Evolutionary conservation across 2,329 filamentous ascomycete species (phyloP).

Genomic region (Penicillium sp.): DNA sequence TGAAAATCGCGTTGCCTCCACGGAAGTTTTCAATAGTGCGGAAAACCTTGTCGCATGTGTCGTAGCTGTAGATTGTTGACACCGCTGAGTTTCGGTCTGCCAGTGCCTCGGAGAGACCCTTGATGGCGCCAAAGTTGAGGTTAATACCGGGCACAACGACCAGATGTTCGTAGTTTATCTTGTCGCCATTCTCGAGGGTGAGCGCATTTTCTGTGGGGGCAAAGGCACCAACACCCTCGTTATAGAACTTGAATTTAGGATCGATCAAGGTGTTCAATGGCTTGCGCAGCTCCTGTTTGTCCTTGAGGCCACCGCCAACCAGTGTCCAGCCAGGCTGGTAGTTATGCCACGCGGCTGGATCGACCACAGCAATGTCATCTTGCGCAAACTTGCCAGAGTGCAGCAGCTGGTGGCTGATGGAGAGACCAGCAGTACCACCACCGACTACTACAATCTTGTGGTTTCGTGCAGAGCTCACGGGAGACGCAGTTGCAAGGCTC

Average conservation of each 20-base stretch:
- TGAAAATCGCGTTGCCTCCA: conserved; percentile 57
- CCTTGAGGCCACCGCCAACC: conserved; percentile 64
- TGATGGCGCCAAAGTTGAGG: conserved; percentile 52
- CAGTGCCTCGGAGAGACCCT: conserved; percentile 57
- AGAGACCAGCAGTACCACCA: conserved; percentile 63
- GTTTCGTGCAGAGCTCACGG: conserved; percentile 40
- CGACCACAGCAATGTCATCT: conserved; percentile 63
- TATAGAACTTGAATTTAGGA: conserved; percentile 61
- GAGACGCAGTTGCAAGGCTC: conserved; percentile 32
- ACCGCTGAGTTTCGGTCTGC: conserved; percentile 49
- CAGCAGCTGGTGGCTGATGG: conserved; percentile 66
- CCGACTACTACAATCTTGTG: conserved; percentile 68
- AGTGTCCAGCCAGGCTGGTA: conserved; percentile 70
- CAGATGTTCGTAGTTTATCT: conserved; percentile 61
- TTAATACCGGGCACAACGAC: conserved; percentile 60
- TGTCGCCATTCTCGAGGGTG: conserved; percentile 55
- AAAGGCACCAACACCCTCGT: conserved; percentile 51
- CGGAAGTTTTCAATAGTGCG: conserved; percentile 47
- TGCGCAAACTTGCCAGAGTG: conserved; percentile 54
- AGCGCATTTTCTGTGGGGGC: conserved; percentile 56
- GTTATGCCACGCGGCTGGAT: conserved; percentile 62
- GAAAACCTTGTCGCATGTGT: conserved; percentile 55
- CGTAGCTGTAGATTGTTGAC: conserved; percentile 58
- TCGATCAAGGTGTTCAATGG: conserved; percentile 54
- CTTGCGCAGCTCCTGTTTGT: conserved; percentile 56